Base-by-base conservation (phyloP, 192 early-diverging fungal species). In the Kappamyces sp. region DNA sequence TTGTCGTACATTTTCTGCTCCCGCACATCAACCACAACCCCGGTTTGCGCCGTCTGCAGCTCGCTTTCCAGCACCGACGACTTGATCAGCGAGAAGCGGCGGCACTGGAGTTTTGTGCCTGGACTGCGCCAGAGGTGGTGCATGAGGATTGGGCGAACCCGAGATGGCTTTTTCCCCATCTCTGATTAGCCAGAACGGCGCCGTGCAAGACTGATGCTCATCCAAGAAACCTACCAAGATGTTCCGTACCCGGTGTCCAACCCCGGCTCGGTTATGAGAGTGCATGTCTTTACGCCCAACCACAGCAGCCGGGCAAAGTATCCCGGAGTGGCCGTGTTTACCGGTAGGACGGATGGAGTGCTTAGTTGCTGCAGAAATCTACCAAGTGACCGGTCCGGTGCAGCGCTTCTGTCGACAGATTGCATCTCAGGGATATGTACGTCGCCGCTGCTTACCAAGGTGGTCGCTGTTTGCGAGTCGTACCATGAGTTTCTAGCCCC, bases 331-430 rank as follows among this genome's bases (percentile, higher is more conserved):
- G 71, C 14, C 48, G 58, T 43, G 32, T 32, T 63, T 33, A 29
- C 31, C 6, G 9, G 14, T 59, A 49, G 41, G 34, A 59, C 9
- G 32, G 15, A 14, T 42, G 38, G 41, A 53, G 35, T 64, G 30
- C 59, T 12, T 63, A 8, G 75, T 78, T 29, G 68, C 66, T 52
- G 64, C 66, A 46, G 81, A 84, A 66, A 84, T 84, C 49, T 84
- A 84, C 66, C 81, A 84, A 62, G 79, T 84, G 0, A 83, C 80
- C 8, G 80, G 80, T 45, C 80, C 80, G 22, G 66, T 83, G 43
- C 64, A 84, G 50, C 54, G 80, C 5, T 84, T 84, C 69, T 84
- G 81, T 66, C 71, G 80, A 14, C 72, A 76, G 57, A 71, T 79
- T 57, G 74, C 70, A n/a, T 73, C 69, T 7, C 57, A 74, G 14